These are phyloP conservation scores for Hypoxylon trugodes DNA, from an alignment of 495 filamentous ascomycete genomes.

Conservation along the genomic window DNA sequence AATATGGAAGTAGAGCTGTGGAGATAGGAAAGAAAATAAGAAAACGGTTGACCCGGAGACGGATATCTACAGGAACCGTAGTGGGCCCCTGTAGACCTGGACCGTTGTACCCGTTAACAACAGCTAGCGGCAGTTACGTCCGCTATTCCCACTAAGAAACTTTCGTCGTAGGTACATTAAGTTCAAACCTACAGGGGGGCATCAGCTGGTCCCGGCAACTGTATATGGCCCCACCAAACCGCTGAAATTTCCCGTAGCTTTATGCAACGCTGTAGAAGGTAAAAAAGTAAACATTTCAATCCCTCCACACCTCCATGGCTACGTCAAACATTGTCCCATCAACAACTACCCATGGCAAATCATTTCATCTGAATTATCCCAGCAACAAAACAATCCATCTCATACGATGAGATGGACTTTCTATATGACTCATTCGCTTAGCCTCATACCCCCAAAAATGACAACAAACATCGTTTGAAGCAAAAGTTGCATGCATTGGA, in stretches of 20 bases:
- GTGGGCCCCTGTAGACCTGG: too few relatives aligned
- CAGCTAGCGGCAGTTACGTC: neutral
- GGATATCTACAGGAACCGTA: too few relatives aligned
- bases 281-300: slow-evolving; percentile 18
- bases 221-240: neutral
- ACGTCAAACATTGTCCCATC: slow-evolving; percentile 24
- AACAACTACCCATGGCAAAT: slow-evolving; percentile 24
- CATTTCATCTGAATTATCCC: slow-evolving; percentile 3
- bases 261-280: neutral
- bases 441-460: neutral
- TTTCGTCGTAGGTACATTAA: neutral
- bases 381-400: slow-evolving; percentile 17
- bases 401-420: neutral
- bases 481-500: neutral
- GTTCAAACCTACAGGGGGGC: neutral
- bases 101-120: neutral
- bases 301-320: slow-evolving; percentile 11
- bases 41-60: slow-evolving; percentile 4
- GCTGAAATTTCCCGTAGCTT: slow-evolving; percentile 4
- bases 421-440: slow-evolving; percentile 34
- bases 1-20: slow-evolving; percentile 2
- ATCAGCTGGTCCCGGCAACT: neutral
- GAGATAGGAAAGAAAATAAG: slow-evolving; percentile 20
- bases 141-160: neutral
- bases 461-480: neutral